A percentile compares a stretch with the other conserved stretches of the same genome.
Evolutionary conservation across 2,329 filamentous ascomycete genomes (phyloP).

Genomic region (Cercospora sp.): DNA sequence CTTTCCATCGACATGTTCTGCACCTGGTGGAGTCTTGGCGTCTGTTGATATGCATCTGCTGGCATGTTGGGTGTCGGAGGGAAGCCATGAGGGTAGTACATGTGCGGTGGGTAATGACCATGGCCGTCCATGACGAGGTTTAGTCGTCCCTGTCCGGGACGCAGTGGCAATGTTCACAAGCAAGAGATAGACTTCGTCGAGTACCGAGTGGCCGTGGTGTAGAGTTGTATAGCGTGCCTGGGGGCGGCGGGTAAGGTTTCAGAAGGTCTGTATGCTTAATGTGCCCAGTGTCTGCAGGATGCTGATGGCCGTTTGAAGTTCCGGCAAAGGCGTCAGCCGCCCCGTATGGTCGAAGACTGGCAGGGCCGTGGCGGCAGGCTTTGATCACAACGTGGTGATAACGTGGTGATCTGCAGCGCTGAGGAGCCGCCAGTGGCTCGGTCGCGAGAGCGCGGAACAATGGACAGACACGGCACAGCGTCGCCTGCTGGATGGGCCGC

Average conservation of each 20-base stretch:
- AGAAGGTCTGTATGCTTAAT: conserved; percentile 28
- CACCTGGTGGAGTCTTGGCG: conserved; percentile 32
- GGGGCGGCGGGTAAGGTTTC: conserved; percentile 25
- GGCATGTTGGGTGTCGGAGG: conserved; percentile 34
- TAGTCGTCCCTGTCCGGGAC: conserved; percentile 1
- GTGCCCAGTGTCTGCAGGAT: conserved; percentile 26
- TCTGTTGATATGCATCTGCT: conserved; percentile 29
- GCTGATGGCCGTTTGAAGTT: conserved; percentile 24
- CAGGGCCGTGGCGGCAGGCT: conserved; percentile 24
- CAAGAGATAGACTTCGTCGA: background rate
- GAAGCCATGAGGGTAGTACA: conserved; percentile 37
- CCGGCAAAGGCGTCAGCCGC: conserved; percentile 33
- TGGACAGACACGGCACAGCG: background rate
- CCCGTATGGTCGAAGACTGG: conserved; percentile 26
- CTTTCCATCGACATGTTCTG: conserved; percentile 39
- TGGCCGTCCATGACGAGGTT: conserved; percentile 34
- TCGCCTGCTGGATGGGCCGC: background rate
- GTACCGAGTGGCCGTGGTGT: conserved; percentile 6
- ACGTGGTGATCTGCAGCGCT: conserved; percentile 14
- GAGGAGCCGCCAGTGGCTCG: conserved; percentile 11
- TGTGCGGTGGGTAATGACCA: conserved; percentile 30
- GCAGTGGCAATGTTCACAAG: conserved; percentile 1
- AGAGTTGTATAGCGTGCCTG: conserved; percentile 26
- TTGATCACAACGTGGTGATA: conserved; percentile 21
- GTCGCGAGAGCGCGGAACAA: conserved; percentile 6